These are phyloP conservation scores for Arachis stenosperma DNA, from an alignment of 306 rosid species.

Conservation along the genomic window DNA sequence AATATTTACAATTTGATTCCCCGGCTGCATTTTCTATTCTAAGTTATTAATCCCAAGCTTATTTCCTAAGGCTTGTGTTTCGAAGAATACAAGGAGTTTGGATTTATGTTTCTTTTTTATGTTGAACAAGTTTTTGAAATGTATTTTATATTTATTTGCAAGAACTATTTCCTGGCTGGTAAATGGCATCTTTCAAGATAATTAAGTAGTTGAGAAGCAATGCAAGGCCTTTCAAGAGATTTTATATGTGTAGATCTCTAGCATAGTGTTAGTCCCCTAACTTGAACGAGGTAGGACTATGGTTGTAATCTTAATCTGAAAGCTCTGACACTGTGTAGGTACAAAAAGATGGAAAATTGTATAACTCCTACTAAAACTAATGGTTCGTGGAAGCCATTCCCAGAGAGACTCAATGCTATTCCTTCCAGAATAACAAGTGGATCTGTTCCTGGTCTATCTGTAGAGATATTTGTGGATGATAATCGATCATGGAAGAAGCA, in stretches of 20 bases:
- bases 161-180: constrained; percentile 22
- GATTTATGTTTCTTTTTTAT: constrained; percentile 19
- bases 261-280: not conserved
- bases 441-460: constrained; percentile 55
- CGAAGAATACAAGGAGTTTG: constrained; percentile 22
- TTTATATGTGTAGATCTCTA: not conserved
- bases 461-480: constrained; percentile 59
- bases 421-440: constrained; percentile 69
- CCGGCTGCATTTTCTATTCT: constrained; percentile 5
- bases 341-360: constrained; percentile 74
- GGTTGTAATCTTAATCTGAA: constrained; percentile 34
- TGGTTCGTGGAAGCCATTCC: constrained; percentile 67
- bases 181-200: constrained; percentile 21
- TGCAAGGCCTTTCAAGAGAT: not conserved
- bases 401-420: constrained; percentile 63
- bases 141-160: constrained; percentile 31
- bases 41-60: not conserved
- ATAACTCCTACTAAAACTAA: constrained; percentile 51
- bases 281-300: constrained; percentile 23
- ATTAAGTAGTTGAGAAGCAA: constrained; percentile 8
- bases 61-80: constrained; percentile 12
- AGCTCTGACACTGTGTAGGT: constrained; percentile 50
- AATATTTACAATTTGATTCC: not conserved
- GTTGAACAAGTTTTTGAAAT: constrained; percentile 24
- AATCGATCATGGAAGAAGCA: constrained; percentile 75